phyloP scores from a whole-genome alignment of 176 grass and related monocot species.

The Ampelocalamus luodianensis region DNA sequence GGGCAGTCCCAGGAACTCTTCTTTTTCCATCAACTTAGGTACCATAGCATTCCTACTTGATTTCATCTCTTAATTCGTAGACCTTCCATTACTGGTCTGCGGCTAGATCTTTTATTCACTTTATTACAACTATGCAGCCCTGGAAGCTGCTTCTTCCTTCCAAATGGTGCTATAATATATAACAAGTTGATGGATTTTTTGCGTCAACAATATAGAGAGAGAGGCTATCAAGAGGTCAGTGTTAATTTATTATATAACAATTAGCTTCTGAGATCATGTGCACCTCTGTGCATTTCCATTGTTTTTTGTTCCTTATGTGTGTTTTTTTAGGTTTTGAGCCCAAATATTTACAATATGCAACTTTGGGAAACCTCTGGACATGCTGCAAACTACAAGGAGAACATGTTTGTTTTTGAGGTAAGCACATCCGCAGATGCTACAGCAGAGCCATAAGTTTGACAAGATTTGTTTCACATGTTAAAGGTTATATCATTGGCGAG shows the following conservation, averaged over 20 bases:
- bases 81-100: constrained; percentile 5
- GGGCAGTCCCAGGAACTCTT: constrained; percentile 94
- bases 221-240: constrained; percentile 91
- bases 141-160: constrained; percentile 98
- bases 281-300: not conserved
- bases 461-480: not conserved
- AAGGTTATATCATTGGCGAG: not conserved
- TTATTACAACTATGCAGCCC: constrained; percentile 65
- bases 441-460: not conserved
- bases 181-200: constrained; percentile 97
- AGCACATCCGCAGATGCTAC: constrained; percentile 14
- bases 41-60: constrained; percentile 30
- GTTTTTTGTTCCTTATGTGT: constrained; percentile 29
- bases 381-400: constrained; percentile 96
- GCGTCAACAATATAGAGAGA: constrained; percentile 72
- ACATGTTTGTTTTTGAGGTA: constrained; percentile 99
- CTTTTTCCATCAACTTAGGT: constrained; percentile 99
- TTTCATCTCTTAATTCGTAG: constrained; percentile 16
- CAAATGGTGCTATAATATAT: constrained; percentile 90
- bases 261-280: constrained; percentile 4
- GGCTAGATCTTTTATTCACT: constrained; percentile 18
- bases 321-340: constrained; percentile 70
- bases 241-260: constrained; percentile 34
- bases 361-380: constrained; percentile 99
- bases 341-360: constrained; percentile 99